phyloP scores from a whole-genome alignment of 305 asterid species.

The Rubia occidens region DNA sequence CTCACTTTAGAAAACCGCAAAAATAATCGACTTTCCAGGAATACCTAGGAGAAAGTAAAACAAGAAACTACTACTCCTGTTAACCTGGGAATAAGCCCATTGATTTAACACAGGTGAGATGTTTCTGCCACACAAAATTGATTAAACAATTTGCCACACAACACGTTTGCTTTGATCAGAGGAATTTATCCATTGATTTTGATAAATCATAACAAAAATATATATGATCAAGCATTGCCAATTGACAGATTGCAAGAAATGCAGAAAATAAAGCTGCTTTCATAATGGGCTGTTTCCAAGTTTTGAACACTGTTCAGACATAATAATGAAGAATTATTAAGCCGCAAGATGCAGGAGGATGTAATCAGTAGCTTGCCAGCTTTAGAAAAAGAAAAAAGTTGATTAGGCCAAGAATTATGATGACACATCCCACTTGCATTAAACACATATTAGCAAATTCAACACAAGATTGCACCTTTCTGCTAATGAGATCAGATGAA shows the following conservation, averaged over 20 bases:
- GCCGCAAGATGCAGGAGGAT: conserved; percentile 14
- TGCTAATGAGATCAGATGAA: conserved; percentile 1
- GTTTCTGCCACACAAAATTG: background rate
- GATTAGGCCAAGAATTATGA: conserved; percentile 6
- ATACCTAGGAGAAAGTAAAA: background rate
- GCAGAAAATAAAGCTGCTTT: conserved; percentile 10
- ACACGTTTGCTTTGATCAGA: conserved; percentile 1
- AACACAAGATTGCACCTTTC: background rate
- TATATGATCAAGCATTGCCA: conserved; percentile 2
- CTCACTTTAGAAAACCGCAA: background rate
- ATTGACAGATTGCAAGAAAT: background rate
- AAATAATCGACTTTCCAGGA: background rate
- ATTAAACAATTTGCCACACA: background rate
- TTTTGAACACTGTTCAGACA: conserved; percentile 5
- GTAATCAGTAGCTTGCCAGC: conserved; percentile 16
- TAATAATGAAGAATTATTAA: conserved; percentile 17
- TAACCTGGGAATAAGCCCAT: background rate
- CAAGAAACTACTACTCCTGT: background rate
- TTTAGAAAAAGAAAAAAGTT: conserved; percentile 1
- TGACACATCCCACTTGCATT: conserved; percentile 5
- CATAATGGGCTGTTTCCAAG: conserved; percentile 2
- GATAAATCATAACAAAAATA: background rate
- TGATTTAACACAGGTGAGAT: no score
- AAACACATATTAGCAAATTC: conserved; percentile 1
- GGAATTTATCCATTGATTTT: background rate